Evolutionary conservation across 495 filamentous ascomycete species (phyloP).

Genomic region (Tuber indicum): DNA sequence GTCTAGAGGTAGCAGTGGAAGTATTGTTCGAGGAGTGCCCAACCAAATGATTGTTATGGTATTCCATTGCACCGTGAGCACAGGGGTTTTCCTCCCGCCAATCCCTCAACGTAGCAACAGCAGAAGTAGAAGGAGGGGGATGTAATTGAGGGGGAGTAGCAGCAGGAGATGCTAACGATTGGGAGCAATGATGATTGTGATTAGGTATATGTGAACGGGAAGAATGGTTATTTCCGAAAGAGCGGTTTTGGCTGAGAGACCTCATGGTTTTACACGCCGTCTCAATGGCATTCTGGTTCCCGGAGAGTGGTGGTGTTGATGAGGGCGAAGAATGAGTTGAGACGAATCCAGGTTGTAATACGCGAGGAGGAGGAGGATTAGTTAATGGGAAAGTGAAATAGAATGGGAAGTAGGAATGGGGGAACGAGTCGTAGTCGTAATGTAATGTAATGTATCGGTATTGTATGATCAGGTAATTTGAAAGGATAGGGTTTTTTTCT

Average conservation of each 20-base stretch:
- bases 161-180: background rate
- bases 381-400: constrained; percentile 11
- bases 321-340: constrained; percentile 19
- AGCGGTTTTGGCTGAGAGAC: constrained; percentile 20
- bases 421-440: background rate
- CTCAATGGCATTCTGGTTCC: constrained; percentile 38
- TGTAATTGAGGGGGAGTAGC: constrained; percentile 10
- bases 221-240: constrained; percentile 34
- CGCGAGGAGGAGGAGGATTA: constrained; percentile 38
- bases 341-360: constrained; percentile 34
- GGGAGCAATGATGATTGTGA: constrained; percentile 9
- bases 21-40: constrained; percentile 31
- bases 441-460: constrained; percentile 11
- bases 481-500: background rate
- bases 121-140: constrained; percentile 15
- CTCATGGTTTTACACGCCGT: constrained; percentile 37
- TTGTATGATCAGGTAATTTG: constrained; percentile 10
- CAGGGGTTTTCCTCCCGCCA: constrained; percentile 21
- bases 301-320: constrained; percentile 2
- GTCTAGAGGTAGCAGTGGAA: constrained; percentile 37
- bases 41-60: constrained; percentile 1
- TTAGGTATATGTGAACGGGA: constrained; percentile 28
- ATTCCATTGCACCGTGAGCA: constrained; percentile 27
- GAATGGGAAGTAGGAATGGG: background rate
- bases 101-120: constrained; percentile 17